A percentile compares a stretch with the other conserved stretches of the same genome.
Evolutionary conservation across 2,329 filamentous ascomycete genomes (phyloP).

Genomic region (Diaporthe capsici): DNA sequence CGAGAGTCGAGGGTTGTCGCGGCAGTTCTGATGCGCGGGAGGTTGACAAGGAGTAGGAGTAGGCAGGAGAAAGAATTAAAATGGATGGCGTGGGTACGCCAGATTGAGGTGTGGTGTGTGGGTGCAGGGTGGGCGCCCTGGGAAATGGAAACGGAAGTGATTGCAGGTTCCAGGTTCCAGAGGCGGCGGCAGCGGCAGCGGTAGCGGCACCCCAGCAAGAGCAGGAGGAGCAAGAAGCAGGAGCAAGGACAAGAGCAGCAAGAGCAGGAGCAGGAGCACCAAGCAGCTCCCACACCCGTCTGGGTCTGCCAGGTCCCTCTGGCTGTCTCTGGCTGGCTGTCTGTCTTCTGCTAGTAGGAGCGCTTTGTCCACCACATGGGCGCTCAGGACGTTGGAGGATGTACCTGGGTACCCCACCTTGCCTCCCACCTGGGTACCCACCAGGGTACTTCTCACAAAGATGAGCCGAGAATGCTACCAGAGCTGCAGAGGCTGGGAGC

Average conservation of each 20-base stretch:
- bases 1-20: constrained; percentile 35
- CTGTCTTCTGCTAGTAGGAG: background rate
- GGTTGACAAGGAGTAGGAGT: constrained; percentile 37
- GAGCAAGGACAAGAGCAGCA: background rate
- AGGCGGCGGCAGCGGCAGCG: constrained; percentile 21
- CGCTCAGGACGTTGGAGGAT: constrained; percentile 31
- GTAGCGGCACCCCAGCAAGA: constrained; percentile 10
- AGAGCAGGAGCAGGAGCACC: background rate
- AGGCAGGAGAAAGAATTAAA: constrained; percentile 39
- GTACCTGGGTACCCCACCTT: constrained; percentile 25
- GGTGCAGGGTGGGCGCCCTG: constrained; percentile 32
- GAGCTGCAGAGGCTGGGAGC: constrained; percentile 16
- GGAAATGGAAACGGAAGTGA: constrained; percentile 39
- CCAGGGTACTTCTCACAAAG: constrained; percentile 23
- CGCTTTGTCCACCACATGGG: constrained; percentile 36
- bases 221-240: constrained; percentile 1
- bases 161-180: constrained; percentile 37
- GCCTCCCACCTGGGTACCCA: background rate
- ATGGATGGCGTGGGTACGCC: constrained; percentile 38
- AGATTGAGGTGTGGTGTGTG: constrained; percentile 36
- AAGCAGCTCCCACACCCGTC: constrained; percentile 15
- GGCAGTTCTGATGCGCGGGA: constrained; percentile 34
- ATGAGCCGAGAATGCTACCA: constrained; percentile 35
- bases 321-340: constrained; percentile 10
- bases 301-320: constrained; percentile 4